Evolutionary conservation across 73 alveolate species (phyloP).

Genomic region (Uronychia binucleata): DNA sequence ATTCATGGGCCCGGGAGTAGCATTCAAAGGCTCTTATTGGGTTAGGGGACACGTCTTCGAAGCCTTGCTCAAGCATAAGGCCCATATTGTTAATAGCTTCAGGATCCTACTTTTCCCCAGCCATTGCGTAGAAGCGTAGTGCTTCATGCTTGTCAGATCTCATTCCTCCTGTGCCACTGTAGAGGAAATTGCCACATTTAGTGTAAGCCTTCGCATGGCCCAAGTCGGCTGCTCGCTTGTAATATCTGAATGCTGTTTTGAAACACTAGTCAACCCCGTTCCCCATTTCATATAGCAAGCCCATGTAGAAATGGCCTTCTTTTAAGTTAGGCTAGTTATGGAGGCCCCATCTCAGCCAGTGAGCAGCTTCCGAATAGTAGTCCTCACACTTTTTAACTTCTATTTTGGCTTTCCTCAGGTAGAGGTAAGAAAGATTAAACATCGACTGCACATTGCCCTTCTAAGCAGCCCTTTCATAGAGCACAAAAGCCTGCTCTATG

Average conservation of each 20-base stretch:
- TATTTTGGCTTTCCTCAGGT: slow-evolving; percentile 63
- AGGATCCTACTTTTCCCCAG: slow-evolving; percentile 40
- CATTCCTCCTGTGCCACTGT: slow-evolving; percentile 76
- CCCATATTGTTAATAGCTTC: slow-evolving; percentile 79
- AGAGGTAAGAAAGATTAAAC: slow-evolving; percentile 71
- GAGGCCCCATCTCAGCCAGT: slow-evolving; percentile 49
- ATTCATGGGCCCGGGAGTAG: slow-evolving; percentile 68
- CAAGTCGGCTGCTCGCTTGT: slow-evolving; percentile 77
- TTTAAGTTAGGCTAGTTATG: slow-evolving; percentile 38
- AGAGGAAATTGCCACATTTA: slow-evolving; percentile 75
- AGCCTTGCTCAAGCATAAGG: slow-evolving; percentile 77
- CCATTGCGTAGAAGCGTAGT: slow-evolving; percentile 35
- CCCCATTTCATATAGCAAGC: slow-evolving; percentile 74
- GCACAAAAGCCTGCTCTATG: slow-evolving; percentile 64
- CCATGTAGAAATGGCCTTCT: slow-evolving; percentile 79
- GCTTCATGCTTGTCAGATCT: slow-evolving; percentile 64
- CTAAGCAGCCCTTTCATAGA: slow-evolving; percentile 63
- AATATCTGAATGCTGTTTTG: slow-evolving; percentile 66
- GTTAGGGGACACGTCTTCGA: slow-evolving; percentile 58
- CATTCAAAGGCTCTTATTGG: slow-evolving; percentile 60
- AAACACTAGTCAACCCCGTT: slow-evolving; percentile 71
- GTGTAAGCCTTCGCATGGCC: slow-evolving; percentile 72
- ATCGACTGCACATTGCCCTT: slow-evolving; percentile 72
- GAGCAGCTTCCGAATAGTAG: slow-evolving; percentile 54
- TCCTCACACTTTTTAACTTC: slow-evolving; percentile 6